A percentile compares a stretch with the other conserved stretches of the same genome.
Conservation (phyloP, 148 eudicot genomes). For the Cornus florida region DNA sequence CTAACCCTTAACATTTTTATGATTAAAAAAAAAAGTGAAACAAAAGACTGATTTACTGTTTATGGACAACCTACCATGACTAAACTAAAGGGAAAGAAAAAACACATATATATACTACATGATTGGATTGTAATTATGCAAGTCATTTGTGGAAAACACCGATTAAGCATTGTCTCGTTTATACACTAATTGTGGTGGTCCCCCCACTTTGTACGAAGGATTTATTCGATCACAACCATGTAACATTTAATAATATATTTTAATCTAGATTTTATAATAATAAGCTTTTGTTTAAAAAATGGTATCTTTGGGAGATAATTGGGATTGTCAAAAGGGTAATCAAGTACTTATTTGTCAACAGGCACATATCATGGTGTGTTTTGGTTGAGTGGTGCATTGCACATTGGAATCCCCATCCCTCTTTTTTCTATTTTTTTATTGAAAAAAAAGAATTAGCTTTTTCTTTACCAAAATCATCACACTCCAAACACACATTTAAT, state of each 20-base stretch:
- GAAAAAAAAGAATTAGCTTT: neutral
- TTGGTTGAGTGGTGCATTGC: slow-evolving; percentile 20
- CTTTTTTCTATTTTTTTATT: neutral
- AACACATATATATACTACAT: no score
- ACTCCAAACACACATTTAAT: neutral
- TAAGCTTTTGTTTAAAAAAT: neutral
- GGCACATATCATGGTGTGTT: slow-evolving; percentile 9
- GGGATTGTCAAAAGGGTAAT: slow-evolving; percentile 20
- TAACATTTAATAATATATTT: neutral
- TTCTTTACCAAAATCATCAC: slow-evolving; percentile 4
- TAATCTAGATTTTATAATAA: neutral
- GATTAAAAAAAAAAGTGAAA: no score
- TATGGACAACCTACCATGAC: neutral
- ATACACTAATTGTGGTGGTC: neutral
- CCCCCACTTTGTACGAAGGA: neutral
- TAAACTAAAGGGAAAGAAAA: no score
- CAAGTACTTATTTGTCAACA: neutral
- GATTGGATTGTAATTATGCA: neutral
- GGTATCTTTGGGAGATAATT: slow-evolving; percentile 13
- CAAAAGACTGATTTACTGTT: no score
- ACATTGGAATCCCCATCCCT: slow-evolving; percentile 12
- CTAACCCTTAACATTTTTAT: no score
- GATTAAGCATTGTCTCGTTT: neutral
- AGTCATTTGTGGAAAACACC: neutral
- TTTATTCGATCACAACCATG: neutral